Evolutionary conservation across 441 rosid genomes (phyloP), one percentile per base, ranked within the genome.

Genomic region (Viola pubescens): DNA sequence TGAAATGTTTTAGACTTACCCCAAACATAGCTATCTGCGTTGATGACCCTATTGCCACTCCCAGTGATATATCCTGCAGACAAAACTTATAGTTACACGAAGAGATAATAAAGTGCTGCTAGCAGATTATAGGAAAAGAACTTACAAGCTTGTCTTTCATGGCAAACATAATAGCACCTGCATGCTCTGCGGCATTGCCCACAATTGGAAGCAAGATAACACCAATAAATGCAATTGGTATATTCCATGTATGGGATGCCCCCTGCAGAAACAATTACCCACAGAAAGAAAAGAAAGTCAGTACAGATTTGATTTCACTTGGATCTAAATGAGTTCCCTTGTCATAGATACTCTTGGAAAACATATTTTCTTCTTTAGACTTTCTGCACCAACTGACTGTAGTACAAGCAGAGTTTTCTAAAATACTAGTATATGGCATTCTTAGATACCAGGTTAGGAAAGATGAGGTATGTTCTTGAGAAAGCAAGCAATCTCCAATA

Each of bases 31-130:
- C 73, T 61, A 91, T 88, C 72, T 89, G 97, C 11, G 95, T 91
- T 5, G 97, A 91, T 56, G 98, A 91, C 8, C 98, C 98, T 61
- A 91, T 85, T 59, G 98, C 98, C 71, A 91, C 98, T 69, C 91
- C 98, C 78, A 89, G 59, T 9, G 96, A 83, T 58, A 91, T 76
- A 78, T 91, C 98, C 98, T 91, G 82, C 60, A 61, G 9, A 58
- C n/a, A 39, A 44, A 57, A 10, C 4, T 19, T 16, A 39, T 8
- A 49, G 11, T 37, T 19, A 37, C 37, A 42, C 52, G n/a, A 34
- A 3, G 16, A 4, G 51, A 60, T 48, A 26, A 9, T 10, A 44
- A 7, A 54, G 4, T 14, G 14, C 37, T 14, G 16, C 39, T 4
- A 56, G 48, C 13, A 40, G 10, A 54, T 6, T 14, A 4, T 12